Conservation (phyloP, 2,329 filamentous ascomycete species). For the Paramyrothecium roridum region DNA sequence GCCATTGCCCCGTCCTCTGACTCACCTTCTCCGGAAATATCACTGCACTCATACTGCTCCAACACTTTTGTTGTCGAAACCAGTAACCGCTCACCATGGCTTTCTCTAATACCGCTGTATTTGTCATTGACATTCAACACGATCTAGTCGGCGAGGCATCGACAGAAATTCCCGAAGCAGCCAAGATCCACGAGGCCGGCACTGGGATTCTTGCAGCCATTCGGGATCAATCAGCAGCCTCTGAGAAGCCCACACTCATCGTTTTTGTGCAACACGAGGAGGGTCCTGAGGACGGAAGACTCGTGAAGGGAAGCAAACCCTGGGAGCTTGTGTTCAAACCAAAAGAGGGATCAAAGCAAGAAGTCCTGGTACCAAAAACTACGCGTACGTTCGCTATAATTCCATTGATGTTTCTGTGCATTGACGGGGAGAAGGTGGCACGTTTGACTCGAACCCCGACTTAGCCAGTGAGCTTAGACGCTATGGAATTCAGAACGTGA, state of each 20-base stretch:
- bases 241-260: slow-evolving; percentile 8
- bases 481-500: slow-evolving; percentile 16
- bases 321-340: slow-evolving; percentile 27
- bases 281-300: slow-evolving; percentile 13
- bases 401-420: background rate
- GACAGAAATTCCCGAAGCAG: slow-evolving; percentile 20
- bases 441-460: slow-evolving; percentile 25
- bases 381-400: slow-evolving; percentile 14
- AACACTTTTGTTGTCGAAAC: too few species aligned
- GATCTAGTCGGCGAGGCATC: slow-evolving; percentile 19
- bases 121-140: slow-evolving; percentile 30
- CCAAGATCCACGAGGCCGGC: slow-evolving; percentile 15
- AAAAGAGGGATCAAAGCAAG: slow-evolving; percentile 8
- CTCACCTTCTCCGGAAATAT: too few species aligned
- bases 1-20: too few species aligned
- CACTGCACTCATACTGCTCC: too few species aligned
- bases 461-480: slow-evolving; percentile 18
- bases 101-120: slow-evolving; percentile 10
- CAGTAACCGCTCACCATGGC: background rate
- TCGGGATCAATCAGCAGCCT: slow-evolving; percentile 9
- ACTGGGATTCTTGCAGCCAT: slow-evolving; percentile 16
- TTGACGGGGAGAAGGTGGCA: slow-evolving; percentile 13
- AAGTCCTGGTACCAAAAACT: slow-evolving; percentile 21
- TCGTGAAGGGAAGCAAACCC: slow-evolving; percentile 17
- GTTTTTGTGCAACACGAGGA: slow-evolving; percentile 28